These are phyloP conservation scores for Blastomyces parvus DNA, from an alignment of 2,329 filamentous ascomycete genomes.

Conservation along the genomic window DNA sequence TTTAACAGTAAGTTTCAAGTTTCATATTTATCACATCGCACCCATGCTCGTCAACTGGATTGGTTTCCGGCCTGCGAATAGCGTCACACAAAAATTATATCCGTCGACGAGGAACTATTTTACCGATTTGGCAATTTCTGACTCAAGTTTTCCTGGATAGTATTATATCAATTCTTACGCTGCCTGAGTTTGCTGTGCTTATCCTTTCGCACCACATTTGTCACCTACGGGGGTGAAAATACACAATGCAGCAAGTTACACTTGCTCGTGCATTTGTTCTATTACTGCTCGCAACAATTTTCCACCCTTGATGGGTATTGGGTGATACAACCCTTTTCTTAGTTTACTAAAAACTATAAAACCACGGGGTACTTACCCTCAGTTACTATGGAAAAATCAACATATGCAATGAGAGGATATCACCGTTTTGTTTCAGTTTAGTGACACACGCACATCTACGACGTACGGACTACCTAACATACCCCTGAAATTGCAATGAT, in stretches of 20 bases:
- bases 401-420: not conserved
- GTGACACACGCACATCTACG: not conserved
- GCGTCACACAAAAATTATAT: not conserved
- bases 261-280: not conserved
- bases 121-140: not conserved
- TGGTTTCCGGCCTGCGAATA: not conserved
- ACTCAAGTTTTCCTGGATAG: constrained; percentile 17
- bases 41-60: not conserved
- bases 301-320: not conserved
- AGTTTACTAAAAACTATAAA: not conserved
- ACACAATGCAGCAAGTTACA: not conserved
- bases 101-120: not conserved
- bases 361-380: no score
- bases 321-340: not conserved
- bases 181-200: constrained; percentile 17
- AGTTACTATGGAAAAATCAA: not conserved
- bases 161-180: constrained; percentile 40
- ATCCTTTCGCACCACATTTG: not conserved
- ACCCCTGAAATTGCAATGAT: not conserved
- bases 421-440: not conserved
- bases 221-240: no score
- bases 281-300: not conserved
- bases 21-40: not conserved
- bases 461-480: not conserved
- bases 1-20: constrained; percentile 32